Percentiles rank a stretch among this genome's conserved stretches.
phyloP scores from a whole-genome alignment of 192 early-diverging fungal species.

The Umbelopsis ramanniana region DNA sequence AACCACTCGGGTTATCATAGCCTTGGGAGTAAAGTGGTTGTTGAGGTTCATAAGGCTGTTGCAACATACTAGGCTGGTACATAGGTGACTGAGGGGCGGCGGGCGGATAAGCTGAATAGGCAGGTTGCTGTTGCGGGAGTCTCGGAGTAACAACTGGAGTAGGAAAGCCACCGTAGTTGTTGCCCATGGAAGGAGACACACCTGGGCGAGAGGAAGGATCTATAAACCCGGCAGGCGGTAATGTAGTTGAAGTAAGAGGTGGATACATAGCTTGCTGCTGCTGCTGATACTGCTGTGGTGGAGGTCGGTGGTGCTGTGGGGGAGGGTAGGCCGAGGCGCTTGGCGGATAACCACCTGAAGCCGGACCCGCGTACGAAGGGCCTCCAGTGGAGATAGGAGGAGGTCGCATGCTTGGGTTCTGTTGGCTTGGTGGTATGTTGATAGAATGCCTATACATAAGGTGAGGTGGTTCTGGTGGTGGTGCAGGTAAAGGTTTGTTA shows the following conservation, averaged over 20 bases:
- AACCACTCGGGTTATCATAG: neutral
- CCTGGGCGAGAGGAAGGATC: neutral
- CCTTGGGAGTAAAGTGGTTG: constrained; percentile 8
- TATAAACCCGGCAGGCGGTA: constrained; percentile 11
- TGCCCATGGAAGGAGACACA: neutral
- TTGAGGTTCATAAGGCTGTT: constrained; percentile 12
- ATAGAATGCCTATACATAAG: constrained; percentile 18
- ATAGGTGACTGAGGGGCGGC: constrained; percentile 14
- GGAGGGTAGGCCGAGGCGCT: constrained; percentile 1
- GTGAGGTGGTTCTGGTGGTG: constrained; percentile 1
- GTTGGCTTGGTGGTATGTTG: constrained; percentile 19
- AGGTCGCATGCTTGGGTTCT: neutral
- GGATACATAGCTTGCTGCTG: constrained; percentile 1
- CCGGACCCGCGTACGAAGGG: neutral
- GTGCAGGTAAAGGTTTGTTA: constrained; percentile 15
- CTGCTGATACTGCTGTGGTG: neutral
- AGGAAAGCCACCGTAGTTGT: constrained; percentile 1
- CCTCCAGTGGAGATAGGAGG: constrained; percentile 13
- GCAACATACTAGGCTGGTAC: constrained; percentile 13
- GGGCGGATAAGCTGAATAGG: constrained; percentile 16
- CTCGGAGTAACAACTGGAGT: constrained; percentile 13
- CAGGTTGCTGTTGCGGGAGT: neutral
- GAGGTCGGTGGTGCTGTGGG: neutral
- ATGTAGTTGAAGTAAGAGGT: neutral
- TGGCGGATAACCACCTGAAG: constrained; percentile 17